A percentile compares a stretch with the other conserved stretches of the same genome.
Conservation (phyloP, 192 early-diverging fungal species). For the Linnemannia hyalina region DNA sequence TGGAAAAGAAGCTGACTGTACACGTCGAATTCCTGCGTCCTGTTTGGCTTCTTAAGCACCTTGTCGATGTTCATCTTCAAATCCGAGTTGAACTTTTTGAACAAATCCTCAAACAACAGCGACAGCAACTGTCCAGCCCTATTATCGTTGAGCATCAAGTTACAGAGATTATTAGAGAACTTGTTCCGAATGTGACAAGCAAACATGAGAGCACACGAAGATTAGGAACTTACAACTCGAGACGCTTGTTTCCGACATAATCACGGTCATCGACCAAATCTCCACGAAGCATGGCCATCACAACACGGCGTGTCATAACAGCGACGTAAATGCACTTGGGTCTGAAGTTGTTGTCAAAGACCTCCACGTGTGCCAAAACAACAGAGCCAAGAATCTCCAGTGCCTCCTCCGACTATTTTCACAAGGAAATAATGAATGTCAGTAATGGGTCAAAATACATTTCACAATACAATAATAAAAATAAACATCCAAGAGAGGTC, state of each 20-base stretch:
- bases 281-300: constrained; percentile 86
- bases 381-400: constrained; percentile 87
- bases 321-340: constrained; percentile 94
- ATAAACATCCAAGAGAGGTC: neutral
- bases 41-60: constrained; percentile 88
- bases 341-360: constrained; percentile 88
- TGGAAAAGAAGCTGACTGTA: constrained; percentile 79
- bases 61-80: constrained; percentile 94
- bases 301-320: constrained; percentile 92
- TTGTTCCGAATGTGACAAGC: too few relatives aligned
- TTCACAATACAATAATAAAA: neutral
- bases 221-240: constrained; percentile 83
- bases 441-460: neutral
- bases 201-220: neutral
- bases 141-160: neutral
- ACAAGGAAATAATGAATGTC: neutral
- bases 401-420: constrained; percentile 81
- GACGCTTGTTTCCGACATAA: constrained; percentile 98
- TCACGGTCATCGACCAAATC: constrained; percentile 95
- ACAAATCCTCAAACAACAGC: constrained; percentile 97
- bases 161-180: neutral
- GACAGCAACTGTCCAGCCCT: constrained; percentile 94
- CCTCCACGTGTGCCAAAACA: constrained; percentile 92
- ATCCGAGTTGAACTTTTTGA: constrained; percentile 91
- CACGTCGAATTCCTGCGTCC: constrained; percentile 91